Percentiles rank a stretch among this genome's conserved stretches.
Conservation (phyloP, 768 basidiomycete species). For the Tricholoma saponaceum region DNA sequence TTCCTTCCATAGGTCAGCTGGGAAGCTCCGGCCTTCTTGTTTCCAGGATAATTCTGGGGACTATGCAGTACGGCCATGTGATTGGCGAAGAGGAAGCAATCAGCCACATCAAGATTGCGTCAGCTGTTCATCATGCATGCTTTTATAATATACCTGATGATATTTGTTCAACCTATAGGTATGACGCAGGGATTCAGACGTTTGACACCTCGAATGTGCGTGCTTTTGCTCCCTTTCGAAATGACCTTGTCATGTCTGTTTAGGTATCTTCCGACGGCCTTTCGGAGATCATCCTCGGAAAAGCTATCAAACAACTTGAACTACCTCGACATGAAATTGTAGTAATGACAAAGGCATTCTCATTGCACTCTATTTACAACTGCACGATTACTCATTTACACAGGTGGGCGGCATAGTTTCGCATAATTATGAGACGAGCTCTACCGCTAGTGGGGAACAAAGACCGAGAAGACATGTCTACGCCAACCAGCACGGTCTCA, state of each 20-base stretch:
- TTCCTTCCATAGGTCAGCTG: conserved; percentile 34
- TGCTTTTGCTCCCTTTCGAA: background rate
- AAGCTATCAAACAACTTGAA: conserved; percentile 62
- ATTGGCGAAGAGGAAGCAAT: conserved; percentile 45
- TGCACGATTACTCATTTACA: conserved; percentile 5
- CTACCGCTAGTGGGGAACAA: conserved; percentile 3
- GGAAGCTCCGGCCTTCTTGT: conserved; percentile 57
- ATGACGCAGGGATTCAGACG: conserved; percentile 58
- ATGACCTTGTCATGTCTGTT: background rate
- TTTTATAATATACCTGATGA: no score
- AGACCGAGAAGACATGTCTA: conserved; percentile 41
- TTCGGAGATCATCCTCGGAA: conserved; percentile 66
- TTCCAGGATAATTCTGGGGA: conserved; percentile 61
- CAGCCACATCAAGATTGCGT: conserved; percentile 50
- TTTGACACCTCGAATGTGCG: conserved; percentile 55
- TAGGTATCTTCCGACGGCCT: conserved; percentile 63
- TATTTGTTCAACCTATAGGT: no score
- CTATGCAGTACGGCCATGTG: conserved; percentile 51
- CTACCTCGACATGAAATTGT: conserved; percentile 75
- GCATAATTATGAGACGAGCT: conserved; percentile 12
- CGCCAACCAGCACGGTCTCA: conserved; percentile 50
- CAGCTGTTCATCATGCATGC: no score
- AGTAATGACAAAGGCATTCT: conserved; percentile 67
- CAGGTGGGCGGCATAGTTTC: conserved; percentile 36
- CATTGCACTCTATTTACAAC: background rate